These are phyloP conservation scores for Aspergillus tanneri DNA, from an alignment of 2,329 filamentous ascomycete genomes.

Conservation along the genomic window DNA sequence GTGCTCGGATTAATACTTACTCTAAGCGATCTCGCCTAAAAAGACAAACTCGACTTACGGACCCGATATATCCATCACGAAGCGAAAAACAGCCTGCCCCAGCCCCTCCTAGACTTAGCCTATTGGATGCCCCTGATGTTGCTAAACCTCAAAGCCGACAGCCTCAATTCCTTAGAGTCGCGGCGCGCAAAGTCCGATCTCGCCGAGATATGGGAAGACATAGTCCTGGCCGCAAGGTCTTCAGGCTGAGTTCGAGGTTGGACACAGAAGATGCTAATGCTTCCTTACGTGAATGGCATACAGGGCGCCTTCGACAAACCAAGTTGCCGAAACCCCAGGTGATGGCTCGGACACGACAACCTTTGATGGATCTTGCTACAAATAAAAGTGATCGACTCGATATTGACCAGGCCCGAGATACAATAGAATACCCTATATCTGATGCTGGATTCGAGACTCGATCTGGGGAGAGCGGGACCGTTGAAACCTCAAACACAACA, in stretches of 20 bases:
- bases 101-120: slow-evolving; percentile 41
- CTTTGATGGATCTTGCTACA: slow-evolving; percentile 23
- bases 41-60: slow-evolving; percentile 39
- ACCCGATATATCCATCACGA: slow-evolving; percentile 27
- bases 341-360: slow-evolving; percentile 23
- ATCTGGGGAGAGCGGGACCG: slow-evolving; percentile 5
- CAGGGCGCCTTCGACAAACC: slow-evolving; percentile 42
- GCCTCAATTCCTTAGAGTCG: slow-evolving; percentile 58
- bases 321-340: slow-evolving; percentile 19
- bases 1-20: slow-evolving; percentile 6
- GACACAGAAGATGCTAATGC: slow-evolving; percentile 57
- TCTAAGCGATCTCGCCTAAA: slow-evolving; percentile 28
- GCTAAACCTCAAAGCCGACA: slow-evolving; percentile 30
- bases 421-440: not conserved
- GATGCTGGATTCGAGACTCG: not conserved
- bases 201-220: slow-evolving; percentile 51
- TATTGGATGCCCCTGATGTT: slow-evolving; percentile 52
- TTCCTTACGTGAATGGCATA: slow-evolving; percentile 53
- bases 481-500: not conserved
- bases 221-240: slow-evolving; percentile 52
- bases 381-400: slow-evolving; percentile 13
- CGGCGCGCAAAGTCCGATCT: slow-evolving; percentile 52
- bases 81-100: slow-evolving; percentile 24
- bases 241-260: slow-evolving; percentile 51
- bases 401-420: slow-evolving; percentile 3